Base-by-base conservation (phyloP, 306 rosid genomes). In the Hippophae rhamnoides region DNA sequence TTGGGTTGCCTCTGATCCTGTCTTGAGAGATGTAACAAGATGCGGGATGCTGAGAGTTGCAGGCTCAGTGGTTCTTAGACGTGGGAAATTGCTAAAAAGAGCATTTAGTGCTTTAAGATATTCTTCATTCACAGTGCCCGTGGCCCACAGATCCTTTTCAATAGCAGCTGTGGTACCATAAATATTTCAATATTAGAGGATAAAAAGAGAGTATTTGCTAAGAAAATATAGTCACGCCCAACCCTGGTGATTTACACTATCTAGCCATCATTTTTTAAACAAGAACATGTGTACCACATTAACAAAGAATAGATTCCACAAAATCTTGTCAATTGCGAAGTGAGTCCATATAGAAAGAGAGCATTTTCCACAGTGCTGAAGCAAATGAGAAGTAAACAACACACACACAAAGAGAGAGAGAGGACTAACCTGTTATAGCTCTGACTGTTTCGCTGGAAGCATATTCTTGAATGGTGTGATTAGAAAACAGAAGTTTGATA, bases 381-480 rank as follows among this genome's bases (percentile, higher is more conserved):
- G 38, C 38, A 31, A 31, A 31, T 31, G 38, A 31, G 38, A 31
- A 31, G 38, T 31, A 31, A 2, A 31, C 38, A 31, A 31, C 38
- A 31, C 38, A 31, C 38, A 31, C 38, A 41, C 60, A 41, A 58
- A 76, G 45, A 44, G 40, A 59, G 52, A 57, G 73, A 67, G 67
- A 66, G 57, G 72, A 71, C 86, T 75, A 69, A 93, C 99, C 94
- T 56, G 99, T 88, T 55, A 93, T 89, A 3, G 95, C 86, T 73
- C 99, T 84, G 73, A 93, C 99, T 38, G 99, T 93, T 79, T 93
- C 97, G 55, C 97, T 93, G 49, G 99, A 88, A 77, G 99, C 97
- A 68, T 93, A 93, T 69, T 93, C 99, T 78, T 88, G 99, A 83
- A 89, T 93, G 47, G 99, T 93, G 71, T 93, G 74, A 76, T 93